A percentile compares a stretch with the other conserved stretches of the same genome.
Conservation (phyloP, 495 filamentous ascomycete genomes). For the Penicillium soppii region DNA sequence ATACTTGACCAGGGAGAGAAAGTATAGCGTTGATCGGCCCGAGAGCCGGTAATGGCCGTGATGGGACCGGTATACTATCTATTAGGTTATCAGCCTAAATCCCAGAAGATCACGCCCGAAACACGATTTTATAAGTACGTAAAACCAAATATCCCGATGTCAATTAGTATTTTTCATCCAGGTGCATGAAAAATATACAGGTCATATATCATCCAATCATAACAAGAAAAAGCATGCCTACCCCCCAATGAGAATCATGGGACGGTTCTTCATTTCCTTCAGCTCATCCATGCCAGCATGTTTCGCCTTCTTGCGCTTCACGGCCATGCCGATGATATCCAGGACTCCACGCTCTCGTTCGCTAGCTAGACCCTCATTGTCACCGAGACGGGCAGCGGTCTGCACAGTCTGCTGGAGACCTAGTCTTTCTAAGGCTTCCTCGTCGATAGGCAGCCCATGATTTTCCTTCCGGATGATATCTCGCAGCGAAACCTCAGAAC, state of each 20-base stretch:
- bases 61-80: background rate
- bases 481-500: constrained; percentile 85
- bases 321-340: constrained; percentile 86
- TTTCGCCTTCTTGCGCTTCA: constrained; percentile 93
- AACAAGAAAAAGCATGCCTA: constrained; percentile 45
- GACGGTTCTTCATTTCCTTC: constrained; percentile 96
- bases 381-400: constrained; percentile 44
- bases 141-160: background rate
- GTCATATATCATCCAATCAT: constrained; percentile 25
- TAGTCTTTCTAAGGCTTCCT: constrained; percentile 63
- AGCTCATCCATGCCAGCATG: constrained; percentile 92
- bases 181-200: constrained; percentile 7
- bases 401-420: constrained; percentile 56
- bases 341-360: constrained; percentile 68
- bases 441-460: constrained; percentile 62
- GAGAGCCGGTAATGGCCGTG: background rate
- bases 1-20: constrained; percentile 23
- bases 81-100: background rate
- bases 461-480: constrained; percentile 85
- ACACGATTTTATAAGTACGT: background rate
- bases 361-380: constrained; percentile 26
- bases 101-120: background rate
- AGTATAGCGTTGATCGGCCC: background rate
- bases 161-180: background rate
- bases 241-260: constrained; percentile 99